Percentiles rank a stretch among this genome's conserved stretches.
phyloP scores from a whole-genome alignment of 345 rosid genomes.

The Ceriops decandra region DNA sequence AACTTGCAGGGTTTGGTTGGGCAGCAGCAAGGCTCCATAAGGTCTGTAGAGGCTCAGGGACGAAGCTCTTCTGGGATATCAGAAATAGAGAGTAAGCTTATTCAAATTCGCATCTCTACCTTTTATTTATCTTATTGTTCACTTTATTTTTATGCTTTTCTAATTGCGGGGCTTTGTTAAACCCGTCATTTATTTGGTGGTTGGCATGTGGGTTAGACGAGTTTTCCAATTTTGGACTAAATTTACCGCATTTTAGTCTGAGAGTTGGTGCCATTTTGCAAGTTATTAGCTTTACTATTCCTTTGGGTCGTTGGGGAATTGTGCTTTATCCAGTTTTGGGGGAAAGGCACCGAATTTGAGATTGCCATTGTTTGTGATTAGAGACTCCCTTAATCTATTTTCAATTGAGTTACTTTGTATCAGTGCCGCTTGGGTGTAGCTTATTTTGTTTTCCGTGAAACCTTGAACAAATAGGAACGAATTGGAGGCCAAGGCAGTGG shows the following conservation, averaged over 20 bases:
- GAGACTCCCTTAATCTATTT: background rate
- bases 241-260: background rate
- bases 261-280: background rate
- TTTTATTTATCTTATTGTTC: background rate
- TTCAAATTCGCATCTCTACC: conserved; percentile 40
- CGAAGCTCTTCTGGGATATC: conserved; percentile 60
- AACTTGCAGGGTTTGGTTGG: conserved; percentile 32
- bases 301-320: background rate
- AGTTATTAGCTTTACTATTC: background rate
- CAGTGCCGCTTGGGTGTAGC: background rate
- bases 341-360: conserved; percentile 5
- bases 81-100: conserved; percentile 55
- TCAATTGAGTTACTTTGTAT: conserved; percentile 2
- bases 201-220: conserved; percentile 3
- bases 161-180: background rate
- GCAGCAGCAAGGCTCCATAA: conserved; percentile 42
- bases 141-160: background rate
- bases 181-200: background rate
- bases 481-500: background rate
- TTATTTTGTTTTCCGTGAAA: background rate
- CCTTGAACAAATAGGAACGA: background rate
- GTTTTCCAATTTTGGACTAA: background rate
- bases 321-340: background rate
- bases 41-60: conserved; percentile 55
- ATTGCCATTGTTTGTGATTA: conserved; percentile 4